Evolutionary conservation across 208 protist genomes (phyloP).

Genomic region (Trypanosoma congolense): DNA sequence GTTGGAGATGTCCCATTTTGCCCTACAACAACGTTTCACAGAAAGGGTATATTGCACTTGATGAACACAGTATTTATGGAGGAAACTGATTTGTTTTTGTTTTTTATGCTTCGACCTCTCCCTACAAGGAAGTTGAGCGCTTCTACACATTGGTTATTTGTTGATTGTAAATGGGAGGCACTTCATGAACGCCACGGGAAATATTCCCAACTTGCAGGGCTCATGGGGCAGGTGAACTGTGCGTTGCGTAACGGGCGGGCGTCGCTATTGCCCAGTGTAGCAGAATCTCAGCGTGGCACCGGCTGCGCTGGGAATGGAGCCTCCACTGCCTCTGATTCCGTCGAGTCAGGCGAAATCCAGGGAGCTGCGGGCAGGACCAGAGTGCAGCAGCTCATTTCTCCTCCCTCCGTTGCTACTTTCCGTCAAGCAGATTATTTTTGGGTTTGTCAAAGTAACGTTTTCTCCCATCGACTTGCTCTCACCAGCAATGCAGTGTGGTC

Average conservation of each 20-base stretch:
- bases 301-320: too few relatives aligned
- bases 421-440: conserved; percentile 39
- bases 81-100: conserved; percentile 63
- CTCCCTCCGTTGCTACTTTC: conserved; percentile 14
- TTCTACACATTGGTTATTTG: conserved; percentile 19
- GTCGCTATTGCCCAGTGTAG: too few relatives aligned
- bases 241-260: too few relatives aligned
- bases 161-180: conserved; percentile 14
- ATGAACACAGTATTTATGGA: conserved; percentile 58
- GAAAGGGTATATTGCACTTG: conserved; percentile 3
- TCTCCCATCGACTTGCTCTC: conserved; percentile 16
- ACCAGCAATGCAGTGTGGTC: conserved; percentile 45
- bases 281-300: too few relatives aligned
- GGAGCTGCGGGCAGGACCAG: neutral
- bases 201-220: conserved; percentile 5
- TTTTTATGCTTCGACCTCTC: conserved; percentile 30
- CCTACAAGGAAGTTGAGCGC: conserved; percentile 3
- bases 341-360: too few relatives aligned
- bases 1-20: conserved; percentile 8
- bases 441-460: conserved; percentile 28
- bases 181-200: neutral
- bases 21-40: neutral
- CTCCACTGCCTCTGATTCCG: too few relatives aligned
- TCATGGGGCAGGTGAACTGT: conserved; percentile 2
- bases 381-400: conserved; percentile 30